Evolutionary conservation across 2,329 filamentous ascomycete species (phyloP).

Genomic region (Hymenoscyphus fraxineus): DNA sequence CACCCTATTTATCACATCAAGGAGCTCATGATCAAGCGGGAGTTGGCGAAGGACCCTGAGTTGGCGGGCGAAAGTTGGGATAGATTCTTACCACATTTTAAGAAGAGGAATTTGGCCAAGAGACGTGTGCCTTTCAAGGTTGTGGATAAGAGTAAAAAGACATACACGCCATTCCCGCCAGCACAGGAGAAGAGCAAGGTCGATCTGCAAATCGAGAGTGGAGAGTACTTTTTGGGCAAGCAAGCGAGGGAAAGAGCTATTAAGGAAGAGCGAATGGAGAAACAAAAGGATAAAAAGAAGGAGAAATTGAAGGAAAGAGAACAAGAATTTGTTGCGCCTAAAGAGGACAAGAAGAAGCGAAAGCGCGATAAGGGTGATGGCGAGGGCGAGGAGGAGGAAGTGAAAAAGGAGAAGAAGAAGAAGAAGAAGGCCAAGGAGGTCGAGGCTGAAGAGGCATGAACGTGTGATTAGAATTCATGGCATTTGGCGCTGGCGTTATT

Average conservation of each 20-base stretch:
- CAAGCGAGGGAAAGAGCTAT: conserved; percentile 82
- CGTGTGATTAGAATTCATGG: conserved; percentile 6
- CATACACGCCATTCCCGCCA: conserved; percentile 95
- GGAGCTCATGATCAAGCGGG: conserved; percentile 88
- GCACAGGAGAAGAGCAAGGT: conserved; percentile 98
- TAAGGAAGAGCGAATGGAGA: conserved; percentile 76
- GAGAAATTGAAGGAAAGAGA: conserved; percentile 83
- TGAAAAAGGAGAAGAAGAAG: conserved; percentile 27
- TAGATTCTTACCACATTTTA: conserved; percentile 94
- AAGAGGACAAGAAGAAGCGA: conserved; percentile 63
- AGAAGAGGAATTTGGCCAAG: conserved; percentile 85
- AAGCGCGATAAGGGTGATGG: conserved; percentile 39
- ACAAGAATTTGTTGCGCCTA: conserved; percentile 81
- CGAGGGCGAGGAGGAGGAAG: conserved; percentile 21
- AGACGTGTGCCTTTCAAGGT: conserved; percentile 78
- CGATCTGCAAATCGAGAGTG: conserved; percentile 94
- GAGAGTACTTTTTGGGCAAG: conserved; percentile 94
- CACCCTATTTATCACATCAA: conserved; percentile 93
- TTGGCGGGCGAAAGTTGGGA: conserved; percentile 90
- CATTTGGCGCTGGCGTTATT: conserved; percentile 19
- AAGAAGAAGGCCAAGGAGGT: conserved; percentile 26
- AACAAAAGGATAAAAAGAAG: conserved; percentile 81
- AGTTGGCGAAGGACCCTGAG: conserved; percentile 83
- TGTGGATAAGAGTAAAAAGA: conserved; percentile 89
- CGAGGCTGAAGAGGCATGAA: conserved; percentile 15